Base-by-base conservation (phyloP, 2,329 filamentous ascomycete species). In the Scedosporium aurantiacum region DNA sequence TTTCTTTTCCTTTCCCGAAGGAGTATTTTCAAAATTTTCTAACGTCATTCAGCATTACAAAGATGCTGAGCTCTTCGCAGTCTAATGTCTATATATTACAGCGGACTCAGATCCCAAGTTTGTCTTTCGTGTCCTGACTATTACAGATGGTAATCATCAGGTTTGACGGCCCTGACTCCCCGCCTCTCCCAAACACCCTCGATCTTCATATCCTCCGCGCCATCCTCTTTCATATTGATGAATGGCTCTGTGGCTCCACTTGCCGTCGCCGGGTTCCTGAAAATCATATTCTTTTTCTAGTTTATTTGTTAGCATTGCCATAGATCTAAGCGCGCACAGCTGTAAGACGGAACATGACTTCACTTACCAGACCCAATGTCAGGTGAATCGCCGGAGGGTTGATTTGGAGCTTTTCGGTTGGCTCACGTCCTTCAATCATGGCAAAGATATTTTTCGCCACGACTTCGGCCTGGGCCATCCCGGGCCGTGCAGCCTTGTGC, bases 371-470 rank as follows among this genome's bases (percentile, higher is more conserved):
- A 7, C 80, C 80, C 7, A 83, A 67, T 0, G 80, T 83, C 64
- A 84, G 65, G 67, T 82, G 81, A 61, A 82, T 83, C 75, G 69
- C 0, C 74, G 75, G 59, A 82, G 79, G 1, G 75, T 71, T 74
- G 76, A 79, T 27, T 72, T 66, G 14, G 74, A 73, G 21, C 67
- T 68, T 62, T 80, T 83, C 6, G 64, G 66, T 6, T 73, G 66
- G 2, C 64, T 70, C 61, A 62, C 74, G 72, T 3, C 75, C 76
- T 2, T 75, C 69, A 0, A 80, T 76, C 0, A 74, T 70, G 0
- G 75, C 70, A 2, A 83, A 66, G 21, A 87, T 75, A 63, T 87
- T 88, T 45, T 78, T 75, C 1, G 77, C 77, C 0, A 79, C 82
- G 3, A 81, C 66, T 27, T 74, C 71, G 3, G 79, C 81, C 66